Percentiles rank a stretch among this genome's conserved stretches.
Conservation (phyloP, 768 basidiomycete species). For the Termitomyces sp. region DNA sequence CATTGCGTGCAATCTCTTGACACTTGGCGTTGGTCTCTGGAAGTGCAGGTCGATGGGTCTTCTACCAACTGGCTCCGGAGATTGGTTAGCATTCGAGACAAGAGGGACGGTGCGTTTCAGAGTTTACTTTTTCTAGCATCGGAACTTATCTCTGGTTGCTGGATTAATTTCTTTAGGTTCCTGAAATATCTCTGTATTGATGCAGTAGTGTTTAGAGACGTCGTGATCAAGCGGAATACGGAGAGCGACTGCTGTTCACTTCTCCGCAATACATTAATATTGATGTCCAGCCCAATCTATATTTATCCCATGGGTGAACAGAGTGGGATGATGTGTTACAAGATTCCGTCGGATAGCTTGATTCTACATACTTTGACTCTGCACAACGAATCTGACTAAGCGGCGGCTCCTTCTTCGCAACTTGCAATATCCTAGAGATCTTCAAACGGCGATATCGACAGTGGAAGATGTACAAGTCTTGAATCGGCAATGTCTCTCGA, state of each 20-base stretch:
- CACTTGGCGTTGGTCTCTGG: constrained; percentile 83
- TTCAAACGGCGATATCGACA: no score
- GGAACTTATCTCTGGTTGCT: neutral
- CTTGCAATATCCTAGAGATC: no score
- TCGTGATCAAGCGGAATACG: no score
- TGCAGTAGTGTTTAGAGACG: neutral
- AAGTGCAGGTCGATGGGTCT: constrained; percentile 93
- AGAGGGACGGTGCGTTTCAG: constrained; percentile 57
- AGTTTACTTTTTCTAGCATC: neutral
- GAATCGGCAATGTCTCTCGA: neutral
- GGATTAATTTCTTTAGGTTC: constrained; percentile 5
- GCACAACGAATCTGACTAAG: no score
- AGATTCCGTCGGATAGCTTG: no score
- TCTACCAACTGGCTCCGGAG: constrained; percentile 84
- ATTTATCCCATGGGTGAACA: neutral
- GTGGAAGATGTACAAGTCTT: neutral
- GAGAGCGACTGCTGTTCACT: no score
- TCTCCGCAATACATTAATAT: neutral
- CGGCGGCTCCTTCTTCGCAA: no score
- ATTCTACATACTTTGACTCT: no score
- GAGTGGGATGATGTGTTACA: neutral
- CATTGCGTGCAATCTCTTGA: constrained; percentile 69
- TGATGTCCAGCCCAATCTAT: neutral
- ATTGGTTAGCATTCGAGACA: constrained; percentile 94
- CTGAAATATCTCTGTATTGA: constrained; percentile 14